Percentiles rank a stretch among this genome's conserved stretches.
Evolutionary conservation across 2,329 filamentous ascomycete genomes (phyloP).

Genomic region (Colletotrichum liaoningense): DNA sequence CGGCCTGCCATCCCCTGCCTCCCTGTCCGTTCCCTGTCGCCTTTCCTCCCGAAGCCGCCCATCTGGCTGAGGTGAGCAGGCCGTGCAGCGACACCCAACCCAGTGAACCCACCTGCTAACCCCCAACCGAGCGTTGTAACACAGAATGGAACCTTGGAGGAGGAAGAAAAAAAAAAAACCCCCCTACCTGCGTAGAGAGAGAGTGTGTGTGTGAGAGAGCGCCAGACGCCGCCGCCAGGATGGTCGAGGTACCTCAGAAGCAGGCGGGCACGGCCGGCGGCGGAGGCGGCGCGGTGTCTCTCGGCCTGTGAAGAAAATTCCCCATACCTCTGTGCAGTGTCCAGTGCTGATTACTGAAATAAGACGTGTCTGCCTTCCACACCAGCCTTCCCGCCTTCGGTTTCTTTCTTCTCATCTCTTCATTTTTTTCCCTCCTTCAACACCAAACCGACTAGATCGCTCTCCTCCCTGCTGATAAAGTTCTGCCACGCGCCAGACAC

Average conservation of each 20-base stretch:
- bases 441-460: constrained; percentile 1
- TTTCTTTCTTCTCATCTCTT: background rate
- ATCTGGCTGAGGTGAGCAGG: background rate
- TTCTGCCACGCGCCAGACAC: background rate
- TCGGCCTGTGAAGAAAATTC: constrained; percentile 33
- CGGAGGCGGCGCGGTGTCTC: constrained; percentile 7
- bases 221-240: background rate
- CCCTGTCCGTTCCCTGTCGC: constrained; percentile 7
- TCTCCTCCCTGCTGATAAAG: constrained; percentile 35
- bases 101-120: constrained; percentile 11
- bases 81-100: constrained; percentile 24
- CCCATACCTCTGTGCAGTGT: background rate
- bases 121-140: constrained; percentile 14
- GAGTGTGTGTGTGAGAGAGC: no score
- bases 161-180: background rate
- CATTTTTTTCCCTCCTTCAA: constrained; percentile 13
- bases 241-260: background rate
- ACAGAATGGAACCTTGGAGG: background rate
- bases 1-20: constrained; percentile 10
- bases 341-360: background rate
- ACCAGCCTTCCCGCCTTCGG: background rate
- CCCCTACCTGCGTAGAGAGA: no score
- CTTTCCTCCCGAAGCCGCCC: background rate
- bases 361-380: constrained; percentile 19
- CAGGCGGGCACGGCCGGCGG: constrained; percentile 7